These are phyloP conservation scores for Termitomyces sp. DNA, from an alignment of 768 basidiomycete genomes.

Conservation along the genomic window DNA sequence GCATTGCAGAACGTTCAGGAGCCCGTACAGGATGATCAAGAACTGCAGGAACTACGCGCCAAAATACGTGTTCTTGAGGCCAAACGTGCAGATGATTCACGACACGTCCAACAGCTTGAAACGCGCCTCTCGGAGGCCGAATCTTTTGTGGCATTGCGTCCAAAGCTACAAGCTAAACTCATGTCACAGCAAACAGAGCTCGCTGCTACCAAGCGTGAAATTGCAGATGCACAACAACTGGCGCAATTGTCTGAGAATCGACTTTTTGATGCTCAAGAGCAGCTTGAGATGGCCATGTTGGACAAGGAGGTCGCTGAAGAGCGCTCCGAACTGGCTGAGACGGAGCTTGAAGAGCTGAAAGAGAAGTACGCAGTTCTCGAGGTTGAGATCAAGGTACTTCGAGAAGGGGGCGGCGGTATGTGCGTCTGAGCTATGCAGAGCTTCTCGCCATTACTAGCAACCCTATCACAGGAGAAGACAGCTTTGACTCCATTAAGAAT, in stretches of 20 bases:
- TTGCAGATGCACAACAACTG: constrained; percentile 75
- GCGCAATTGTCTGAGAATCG: constrained; percentile 64
- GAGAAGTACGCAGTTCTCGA: constrained; percentile 77
- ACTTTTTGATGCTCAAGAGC: constrained; percentile 77
- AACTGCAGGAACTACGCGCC: constrained; percentile 75
- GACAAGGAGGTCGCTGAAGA: constrained; percentile 98
- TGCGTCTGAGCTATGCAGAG: neutral
- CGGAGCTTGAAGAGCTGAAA: constrained; percentile 71
- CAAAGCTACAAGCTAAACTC: constrained; percentile 88
- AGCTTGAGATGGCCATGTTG: constrained; percentile 90
- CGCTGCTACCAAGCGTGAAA: constrained; percentile 65
- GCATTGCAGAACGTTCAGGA: constrained; percentile 7
- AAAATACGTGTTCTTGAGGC: constrained; percentile 84
- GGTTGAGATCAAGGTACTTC: constrained; percentile 78
- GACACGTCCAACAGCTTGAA: constrained; percentile 81
- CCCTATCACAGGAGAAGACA: constrained; percentile 13
- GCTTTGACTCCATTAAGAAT: constrained; percentile 38
- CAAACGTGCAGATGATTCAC: constrained; percentile 81
- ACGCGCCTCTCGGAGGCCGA: constrained; percentile 80
- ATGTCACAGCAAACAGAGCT: constrained; percentile 77
- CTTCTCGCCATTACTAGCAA: neutral
- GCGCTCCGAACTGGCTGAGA: constrained; percentile 73
- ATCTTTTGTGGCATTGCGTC: constrained; percentile 75
- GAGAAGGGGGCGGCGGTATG: constrained; percentile 41
- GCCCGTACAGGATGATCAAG: constrained; percentile 44